Base-by-base conservation (phyloP, 1,284 basidiomycete species). In the Ganoderma lucidum region DNA sequence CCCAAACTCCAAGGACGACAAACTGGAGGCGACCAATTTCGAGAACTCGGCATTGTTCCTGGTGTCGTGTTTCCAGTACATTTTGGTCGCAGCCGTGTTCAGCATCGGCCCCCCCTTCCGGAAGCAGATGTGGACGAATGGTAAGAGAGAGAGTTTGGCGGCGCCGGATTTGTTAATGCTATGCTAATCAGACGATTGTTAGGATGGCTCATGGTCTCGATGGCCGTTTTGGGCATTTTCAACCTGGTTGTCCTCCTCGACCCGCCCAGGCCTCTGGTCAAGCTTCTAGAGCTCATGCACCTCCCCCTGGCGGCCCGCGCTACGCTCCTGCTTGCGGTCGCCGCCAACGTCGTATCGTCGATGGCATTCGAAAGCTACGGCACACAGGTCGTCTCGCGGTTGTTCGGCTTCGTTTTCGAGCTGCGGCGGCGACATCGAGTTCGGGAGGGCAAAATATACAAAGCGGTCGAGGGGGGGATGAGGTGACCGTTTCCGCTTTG, bases 51-150 rank as follows among this genome's bases (percentile, higher is more conserved):
- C 89, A 9, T 82, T 99, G 67, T 99, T 99, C 83, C 83, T 99
- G 74, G 87, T 99, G 63, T 98, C 97, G 3, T 97, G 95, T 72
- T 99, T 99, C 89, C 98, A 99, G 83, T 99, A 99, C 81, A 95
- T 99, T 74, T 86, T 99, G 53, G 95, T 98, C 9, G 97, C 97
- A 14, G 96, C 93, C 0, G 95, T 99, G 0, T 99, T 99, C 83
- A 97, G 94, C 79, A 98, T 99, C 73, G 98, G 98, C 0, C 96
- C 97, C 14, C 98, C 98, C 1, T 99, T 97, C 81, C 90, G 98
- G 65, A 93, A 94, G 80, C 89, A 96, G 17, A 95, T 99, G 85
- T 97, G 93, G 88, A 96, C 96, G 9, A 99, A 99, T 79, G 90
- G 96, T 95, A 78, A 73, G 37, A 30, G 12, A 30, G 12, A 41